Conservation (phyloP, 768 basidiomycete species). For the Dentipellis sp. region DNA sequence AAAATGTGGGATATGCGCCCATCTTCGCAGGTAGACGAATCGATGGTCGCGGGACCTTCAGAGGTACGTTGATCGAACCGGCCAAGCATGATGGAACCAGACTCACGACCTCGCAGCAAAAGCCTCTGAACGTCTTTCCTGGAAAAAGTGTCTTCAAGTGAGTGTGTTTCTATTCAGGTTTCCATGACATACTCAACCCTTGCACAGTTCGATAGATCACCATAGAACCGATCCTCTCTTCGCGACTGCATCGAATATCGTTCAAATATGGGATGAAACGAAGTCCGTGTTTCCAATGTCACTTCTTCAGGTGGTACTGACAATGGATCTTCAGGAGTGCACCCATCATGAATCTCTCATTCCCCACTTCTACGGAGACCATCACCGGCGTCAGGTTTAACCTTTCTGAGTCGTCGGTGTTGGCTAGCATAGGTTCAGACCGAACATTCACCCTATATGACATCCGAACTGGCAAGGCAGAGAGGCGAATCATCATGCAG, state of each 20-base stretch:
- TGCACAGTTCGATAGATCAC: constrained; percentile 80
- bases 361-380: constrained; percentile 82
- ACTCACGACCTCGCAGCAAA: constrained; percentile 15
- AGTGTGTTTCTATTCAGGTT: constrained; percentile 12
- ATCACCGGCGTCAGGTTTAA: constrained; percentile 88
- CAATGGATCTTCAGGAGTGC: constrained; percentile 45
- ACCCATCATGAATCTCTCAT: constrained; percentile 79
- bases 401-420: constrained; percentile 84
- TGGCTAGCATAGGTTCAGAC: constrained; percentile 94
- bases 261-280: constrained; percentile 98
- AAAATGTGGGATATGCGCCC: constrained; percentile 65
- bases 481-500: constrained; percentile 86
- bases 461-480: constrained; percentile 93
- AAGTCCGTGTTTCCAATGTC: constrained; percentile 43
- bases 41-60: constrained; percentile 26
- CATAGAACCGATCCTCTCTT: constrained; percentile 85
- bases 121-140: constrained; percentile 69
- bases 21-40: constrained; percentile 15
- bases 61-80: constrained; percentile 21
- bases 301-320: not conserved
- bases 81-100: no score
- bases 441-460: constrained; percentile 95
- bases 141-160: constrained; percentile 92
- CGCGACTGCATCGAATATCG: constrained; percentile 86
- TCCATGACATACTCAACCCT: not conserved